Evolutionary conservation across 164 flowering plant species (phyloP), one percentile per base, ranked within the genome.

Genomic region (Vitis riparia): DNA sequence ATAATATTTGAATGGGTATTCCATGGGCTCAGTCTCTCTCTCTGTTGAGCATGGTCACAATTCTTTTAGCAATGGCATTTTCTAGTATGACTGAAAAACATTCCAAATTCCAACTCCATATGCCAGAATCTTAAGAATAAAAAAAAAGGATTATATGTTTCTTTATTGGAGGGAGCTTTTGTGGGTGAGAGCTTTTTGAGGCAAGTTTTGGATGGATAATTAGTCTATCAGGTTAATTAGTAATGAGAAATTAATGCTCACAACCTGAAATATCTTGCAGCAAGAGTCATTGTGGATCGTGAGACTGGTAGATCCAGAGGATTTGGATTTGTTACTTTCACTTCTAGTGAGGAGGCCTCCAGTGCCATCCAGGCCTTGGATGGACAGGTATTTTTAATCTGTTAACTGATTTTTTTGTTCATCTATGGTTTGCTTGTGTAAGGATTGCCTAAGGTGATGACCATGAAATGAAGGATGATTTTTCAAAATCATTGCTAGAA

Each of bases 351-450:
- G 67, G 83, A 73, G 50, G 87, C 88, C 5, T 73, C 87, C 9
- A 80, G 82, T 77, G 87, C 89, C 60, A 79, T 87, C 67, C 88
- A 85, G 73, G 90, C 86, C 30, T 65, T 83, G 79, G 86, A 85
- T 79, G 82, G 80, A 57, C 80, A 82, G 88, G 90, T 85, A 66
- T 51, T 3, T 15, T 16, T 72, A 17, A 57, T 23, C 15, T 63
- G 59, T 73, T 23, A 37, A 27, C 58, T 65, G 12, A 59, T 48
- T 64, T 59, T 27, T 8, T 53, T 8, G n/a, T 23, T 8, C 50
- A 32, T 16, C 15, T 3, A 55, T 65, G 29, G 6, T 8, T 17
- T 14, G 37, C 32, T 8, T 4, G 15, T 11, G 30, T 65, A 9
- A 51, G 23, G 49, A 19, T 16, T 53, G 14, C 2, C n/a, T 53